phyloP scores from a whole-genome alignment of 1,284 basidiomycete genomes.

The Ganoderma lucidum region DNA sequence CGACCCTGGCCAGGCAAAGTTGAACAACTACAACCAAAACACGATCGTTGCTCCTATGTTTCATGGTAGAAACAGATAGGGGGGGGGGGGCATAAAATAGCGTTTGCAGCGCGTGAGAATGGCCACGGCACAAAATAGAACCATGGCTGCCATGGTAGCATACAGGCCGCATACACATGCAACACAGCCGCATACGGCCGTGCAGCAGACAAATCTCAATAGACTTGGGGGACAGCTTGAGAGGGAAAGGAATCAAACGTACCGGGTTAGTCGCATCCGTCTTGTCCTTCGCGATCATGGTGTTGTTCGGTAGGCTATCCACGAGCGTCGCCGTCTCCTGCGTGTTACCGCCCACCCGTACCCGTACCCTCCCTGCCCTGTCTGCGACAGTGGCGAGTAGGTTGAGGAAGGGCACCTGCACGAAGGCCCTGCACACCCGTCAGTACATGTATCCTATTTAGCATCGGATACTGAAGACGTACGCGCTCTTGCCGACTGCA shows the following conservation, averaged over 20 bases:
- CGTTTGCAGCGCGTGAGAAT: neutral
- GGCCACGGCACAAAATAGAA: neutral
- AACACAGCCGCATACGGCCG: neutral
- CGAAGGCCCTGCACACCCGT: conserved; percentile 49
- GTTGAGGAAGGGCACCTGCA: conserved; percentile 77
- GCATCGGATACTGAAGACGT: neutral
- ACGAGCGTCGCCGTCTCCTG: conserved; percentile 62
- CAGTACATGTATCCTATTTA: neutral
- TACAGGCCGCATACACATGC: neutral
- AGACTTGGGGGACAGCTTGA: conserved; percentile 37
- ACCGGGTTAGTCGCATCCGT: conserved; percentile 29
- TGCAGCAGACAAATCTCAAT: neutral
- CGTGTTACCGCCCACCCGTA: conserved; percentile 82
- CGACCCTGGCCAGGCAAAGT: neutral
- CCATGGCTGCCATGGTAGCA: conserved; percentile 4
- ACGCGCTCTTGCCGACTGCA: conserved; percentile 52
- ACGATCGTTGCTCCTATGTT: neutral
- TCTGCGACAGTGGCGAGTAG: conserved; percentile 72
- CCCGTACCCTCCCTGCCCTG: conserved; percentile 61
- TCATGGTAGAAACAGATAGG: neutral
- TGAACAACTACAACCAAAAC: conserved; percentile 42
- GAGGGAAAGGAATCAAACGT: conserved; percentile 19
- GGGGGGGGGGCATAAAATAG: neutral
- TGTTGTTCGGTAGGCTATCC: conserved; percentile 30
- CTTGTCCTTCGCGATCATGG: conserved; percentile 28